A percentile compares a stretch with the other conserved stretches of the same genome.
Evolutionary conservation across 1,139 yeast genomes (phyloP).

Genomic region (Suhomyces anneliseae): DNA sequence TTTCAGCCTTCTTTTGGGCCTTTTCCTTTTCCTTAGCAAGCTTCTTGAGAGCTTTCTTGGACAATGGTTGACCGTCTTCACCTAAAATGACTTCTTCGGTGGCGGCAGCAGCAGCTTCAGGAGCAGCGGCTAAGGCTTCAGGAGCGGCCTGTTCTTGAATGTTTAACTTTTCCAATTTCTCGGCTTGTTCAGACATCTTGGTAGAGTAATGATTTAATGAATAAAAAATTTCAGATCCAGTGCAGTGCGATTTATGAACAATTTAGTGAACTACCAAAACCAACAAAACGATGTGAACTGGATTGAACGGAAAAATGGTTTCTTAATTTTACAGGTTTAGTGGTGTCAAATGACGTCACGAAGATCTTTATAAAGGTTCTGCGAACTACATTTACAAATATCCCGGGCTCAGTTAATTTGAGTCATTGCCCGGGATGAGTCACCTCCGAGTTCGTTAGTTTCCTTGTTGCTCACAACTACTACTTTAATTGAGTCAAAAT

Average conservation of each 20-base stretch:
- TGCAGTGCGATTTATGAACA: too few relatives aligned
- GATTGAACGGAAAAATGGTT: too few relatives aligned
- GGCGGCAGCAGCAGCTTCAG: constrained; percentile 20
- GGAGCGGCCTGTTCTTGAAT: constrained; percentile 22
- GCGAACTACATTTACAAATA: too few relatives aligned
- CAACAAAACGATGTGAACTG: too few relatives aligned
- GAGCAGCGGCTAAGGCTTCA: constrained; percentile 2
- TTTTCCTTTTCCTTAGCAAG: constrained; percentile 91
- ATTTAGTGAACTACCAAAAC: neutral
- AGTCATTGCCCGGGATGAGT: too few relatives aligned
- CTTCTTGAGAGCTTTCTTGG: constrained; percentile 94
- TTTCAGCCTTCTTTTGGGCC: constrained; percentile 89
- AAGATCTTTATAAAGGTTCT: too few relatives aligned
- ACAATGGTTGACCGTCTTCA: constrained; percentile 90
- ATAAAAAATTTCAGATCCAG: constrained; percentile 4
- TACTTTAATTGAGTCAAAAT: too few relatives aligned
- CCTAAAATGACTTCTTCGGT: constrained; percentile 48
- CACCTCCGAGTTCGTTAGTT: too few relatives aligned
- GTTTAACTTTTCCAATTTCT: constrained; percentile 35
- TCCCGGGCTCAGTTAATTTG: too few relatives aligned
- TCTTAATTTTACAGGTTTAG: too few relatives aligned
- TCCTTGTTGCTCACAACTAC: too few relatives aligned
- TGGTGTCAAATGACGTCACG: too few relatives aligned
- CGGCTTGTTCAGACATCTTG: constrained; percentile 35
- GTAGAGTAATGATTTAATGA: neutral